A percentile compares a stretch with the other conserved stretches of the same genome.
Evolutionary conservation across 495 filamentous ascomycete species (phyloP).

Genomic region (Tuber brumale): DNA sequence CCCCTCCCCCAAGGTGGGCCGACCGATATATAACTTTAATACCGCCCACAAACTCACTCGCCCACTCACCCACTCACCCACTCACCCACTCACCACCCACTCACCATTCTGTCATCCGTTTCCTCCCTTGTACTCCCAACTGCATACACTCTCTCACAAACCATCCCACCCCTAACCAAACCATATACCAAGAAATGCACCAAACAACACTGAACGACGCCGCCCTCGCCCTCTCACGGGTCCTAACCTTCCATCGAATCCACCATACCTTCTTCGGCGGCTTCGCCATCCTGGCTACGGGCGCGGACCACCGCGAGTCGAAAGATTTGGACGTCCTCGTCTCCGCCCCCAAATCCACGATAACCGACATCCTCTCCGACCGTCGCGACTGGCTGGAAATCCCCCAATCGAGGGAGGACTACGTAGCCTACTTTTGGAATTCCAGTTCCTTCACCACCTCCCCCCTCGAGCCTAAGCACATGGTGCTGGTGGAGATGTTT

Average conservation of each 20-base stretch:
- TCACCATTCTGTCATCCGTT: background rate
- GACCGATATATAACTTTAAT: background rate
- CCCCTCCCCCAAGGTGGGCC: background rate
- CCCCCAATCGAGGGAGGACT: conserved; percentile 41
- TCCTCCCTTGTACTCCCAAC: background rate
- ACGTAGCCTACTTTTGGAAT: conserved; percentile 42
- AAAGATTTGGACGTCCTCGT: conserved; percentile 43
- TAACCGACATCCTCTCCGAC: conserved; percentile 31
- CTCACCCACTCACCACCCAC: background rate
- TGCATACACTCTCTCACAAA: background rate
- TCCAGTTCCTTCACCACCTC: conserved; percentile 20
- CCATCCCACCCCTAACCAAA: background rate
- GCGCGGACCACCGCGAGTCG: conserved; percentile 38
- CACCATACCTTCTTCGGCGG: conserved; percentile 43
- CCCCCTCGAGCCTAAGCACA: conserved; percentile 17
- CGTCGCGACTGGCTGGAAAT: conserved; percentile 40
- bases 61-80: background rate
- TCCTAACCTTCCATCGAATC: conserved; percentile 41
- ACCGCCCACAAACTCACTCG: background rate
- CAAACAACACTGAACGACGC: conserved; percentile 39
- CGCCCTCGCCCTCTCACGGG: conserved; percentile 40
- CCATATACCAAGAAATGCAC: conserved; percentile 24
- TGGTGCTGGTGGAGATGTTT: conserved; percentile 42
- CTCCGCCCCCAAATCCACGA: conserved; percentile 36
- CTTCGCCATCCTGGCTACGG: conserved; percentile 41